Evolutionary conservation across 2,329 filamentous ascomycete genomes (phyloP).

Genomic region (Monilinia vaccinii-corymbosi): DNA sequence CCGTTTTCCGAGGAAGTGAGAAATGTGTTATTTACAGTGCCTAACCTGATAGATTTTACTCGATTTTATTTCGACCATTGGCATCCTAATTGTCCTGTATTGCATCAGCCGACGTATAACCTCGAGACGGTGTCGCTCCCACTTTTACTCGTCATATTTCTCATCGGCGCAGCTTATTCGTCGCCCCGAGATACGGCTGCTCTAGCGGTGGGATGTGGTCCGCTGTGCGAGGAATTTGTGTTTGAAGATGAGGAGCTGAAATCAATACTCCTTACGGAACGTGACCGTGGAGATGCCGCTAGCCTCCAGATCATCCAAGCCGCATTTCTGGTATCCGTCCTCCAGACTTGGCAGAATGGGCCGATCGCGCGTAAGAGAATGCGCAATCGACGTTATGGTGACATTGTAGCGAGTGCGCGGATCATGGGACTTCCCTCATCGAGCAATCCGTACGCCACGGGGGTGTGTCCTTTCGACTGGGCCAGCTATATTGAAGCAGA

Average conservation of each 20-base stretch:
- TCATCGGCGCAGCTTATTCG: conserved; percentile 10
- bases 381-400: not conserved
- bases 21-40: conserved; percentile 26
- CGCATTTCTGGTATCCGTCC: not conserved
- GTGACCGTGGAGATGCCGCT: not conserved
- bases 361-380: not conserved
- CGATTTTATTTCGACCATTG: conserved; percentile 20
- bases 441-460: not conserved
- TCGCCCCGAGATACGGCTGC: conserved; percentile 7
- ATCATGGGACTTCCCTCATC: not conserved
- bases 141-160: conserved; percentile 10
- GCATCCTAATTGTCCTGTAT: conserved; percentile 9
- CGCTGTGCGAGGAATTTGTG: conserved; percentile 8
- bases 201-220: not conserved
- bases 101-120: conserved; percentile 11
- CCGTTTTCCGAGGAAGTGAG: not conserved
- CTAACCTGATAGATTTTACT: conserved; percentile 33
- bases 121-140: conserved; percentile 7
- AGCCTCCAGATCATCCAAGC: conserved; percentile 3
- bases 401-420: not conserved
- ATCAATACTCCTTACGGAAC: not conserved
- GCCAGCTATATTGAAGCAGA: not conserved
- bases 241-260: conserved; percentile 3
- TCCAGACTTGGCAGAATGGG: conserved; percentile 5
- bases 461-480: not conserved